Evolutionary conservation across 495 filamentous ascomycete species (phyloP), one percentile per base, ranked within the genome.

Genomic region (Bathelium albidoporum): DNA sequence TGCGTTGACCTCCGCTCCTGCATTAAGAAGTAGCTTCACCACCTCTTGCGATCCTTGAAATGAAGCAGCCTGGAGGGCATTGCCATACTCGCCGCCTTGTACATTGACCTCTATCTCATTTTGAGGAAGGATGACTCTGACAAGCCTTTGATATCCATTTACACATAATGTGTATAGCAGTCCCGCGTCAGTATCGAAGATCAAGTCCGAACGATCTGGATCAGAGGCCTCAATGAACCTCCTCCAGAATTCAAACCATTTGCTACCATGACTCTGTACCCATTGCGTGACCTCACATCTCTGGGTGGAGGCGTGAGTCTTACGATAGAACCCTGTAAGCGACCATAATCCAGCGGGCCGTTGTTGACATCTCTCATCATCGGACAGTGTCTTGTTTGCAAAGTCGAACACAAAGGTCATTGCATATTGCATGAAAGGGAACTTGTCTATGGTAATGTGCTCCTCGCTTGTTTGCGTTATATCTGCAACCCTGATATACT

Each of bases 11-110:
- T n/a, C n/a, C n/a, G n/a, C n/a, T n/a, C n/a, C n/a, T n/a, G n/a
- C n/a, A n/a, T n/a, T n/a, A n/a, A n/a, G n/a, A n/a, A n/a, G n/a
- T n/a, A n/a, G n/a, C n/a, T 62, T 14, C 11, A 28, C 59, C 36
- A 49, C 24, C 59, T 61, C 28, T 41, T 7, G 18, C 10, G 18
- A 62, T 20, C 62, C 61, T 3, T 12, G 20, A 31, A 44, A 32
- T 60, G 39, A 43, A 2, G 65, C 62, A 20, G 65, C 65, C 32
- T 66, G 45, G 5, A 65, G 59, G 9, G 65, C 63, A 39, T 34
- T 43, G 39, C 62, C 45, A 49, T 59, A 59, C 16, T 2, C 24
- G 9, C 64, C 64, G 28, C 61, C 52, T 49, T 60, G 55, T 22
- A 31, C 62, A 60, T 60, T 64, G 12, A 66, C 43, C 28, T 64